A percentile compares a stretch with the other conserved stretches of the same genome.
Evolutionary conservation across 129 eudicot genomes (phyloP).

Genomic region (Escallonia herrerae): DNA sequence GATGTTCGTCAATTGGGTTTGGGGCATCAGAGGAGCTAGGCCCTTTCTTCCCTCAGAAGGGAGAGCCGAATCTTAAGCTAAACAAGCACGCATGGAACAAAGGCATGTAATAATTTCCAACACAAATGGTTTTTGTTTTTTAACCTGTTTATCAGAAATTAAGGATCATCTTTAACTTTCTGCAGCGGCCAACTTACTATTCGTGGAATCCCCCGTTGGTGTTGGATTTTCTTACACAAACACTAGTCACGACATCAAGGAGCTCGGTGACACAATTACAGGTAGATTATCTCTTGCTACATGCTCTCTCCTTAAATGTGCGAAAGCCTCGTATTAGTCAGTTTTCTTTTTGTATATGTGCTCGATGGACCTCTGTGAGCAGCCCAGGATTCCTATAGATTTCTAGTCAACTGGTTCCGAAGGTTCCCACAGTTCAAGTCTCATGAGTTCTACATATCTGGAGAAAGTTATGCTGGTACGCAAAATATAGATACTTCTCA

Average conservation of each 20-base stretch:
- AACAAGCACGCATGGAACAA: slow-evolving; percentile 70
- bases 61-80: slow-evolving; percentile 48
- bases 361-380: background rate
- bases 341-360: too few relatives aligned
- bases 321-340: background rate
- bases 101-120: slow-evolving; percentile 27
- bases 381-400: too few relatives aligned
- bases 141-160: background rate
- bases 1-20: slow-evolving; percentile 84
- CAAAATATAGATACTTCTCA: too few relatives aligned
- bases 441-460: too few relatives aligned
- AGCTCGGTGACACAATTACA: slow-evolving; percentile 72
- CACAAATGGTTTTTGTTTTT: background rate
- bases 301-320: background rate
- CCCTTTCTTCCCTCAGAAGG: slow-evolving; percentile 63
- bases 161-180: background rate
- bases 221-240: slow-evolving; percentile 91
- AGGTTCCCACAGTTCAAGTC: too few relatives aligned
- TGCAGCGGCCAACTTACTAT: slow-evolving; percentile 69
- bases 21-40: slow-evolving; percentile 85
- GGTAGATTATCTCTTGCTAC: slow-evolving; percentile 25
- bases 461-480: too few relatives aligned
- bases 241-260: slow-evolving; percentile 45
- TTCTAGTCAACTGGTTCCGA: too few relatives aligned
- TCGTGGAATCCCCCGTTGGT: slow-evolving; percentile 87